Conservation (phyloP, 805 yeast genomes). For the Nakazawaea ishiwadae region DNA sequence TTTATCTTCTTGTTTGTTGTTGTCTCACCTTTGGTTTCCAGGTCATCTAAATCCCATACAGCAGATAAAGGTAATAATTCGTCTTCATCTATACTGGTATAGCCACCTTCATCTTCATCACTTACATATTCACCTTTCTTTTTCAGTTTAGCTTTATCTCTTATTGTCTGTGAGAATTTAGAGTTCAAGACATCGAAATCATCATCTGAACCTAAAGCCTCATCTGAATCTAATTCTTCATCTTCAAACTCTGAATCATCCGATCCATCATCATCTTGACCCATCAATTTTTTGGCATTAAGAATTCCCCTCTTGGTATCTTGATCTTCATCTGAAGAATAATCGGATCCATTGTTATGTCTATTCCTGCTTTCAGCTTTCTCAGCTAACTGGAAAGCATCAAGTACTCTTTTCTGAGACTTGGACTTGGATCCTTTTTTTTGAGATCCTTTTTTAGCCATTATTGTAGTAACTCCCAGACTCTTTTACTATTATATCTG, state of each 20-base stretch:
- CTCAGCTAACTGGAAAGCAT: slow-evolving; percentile 26
- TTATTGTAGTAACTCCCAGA: no score
- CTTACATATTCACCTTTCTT: slow-evolving; percentile 31
- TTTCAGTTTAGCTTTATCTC: slow-evolving; percentile 44
- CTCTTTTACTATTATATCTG: no score
- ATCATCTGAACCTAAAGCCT: slow-evolving; percentile 80
- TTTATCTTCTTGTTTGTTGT: slow-evolving; percentile 20
- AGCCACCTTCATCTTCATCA: slow-evolving; percentile 55
- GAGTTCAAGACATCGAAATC: slow-evolving; percentile 58
- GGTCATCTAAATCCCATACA: slow-evolving; percentile 82
- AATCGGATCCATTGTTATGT: slow-evolving; percentile 13
- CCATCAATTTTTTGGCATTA: slow-evolving; percentile 28
- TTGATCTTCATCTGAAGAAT: slow-evolving; percentile 14
- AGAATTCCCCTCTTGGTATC: slow-evolving; percentile 24
- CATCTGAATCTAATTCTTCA: slow-evolving; percentile 59
- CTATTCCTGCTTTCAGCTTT: slow-evolving; percentile 13
- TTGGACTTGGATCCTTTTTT: slow-evolving; percentile 13
- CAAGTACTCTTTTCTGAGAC: slow-evolving; percentile 18
- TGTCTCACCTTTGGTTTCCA: slow-evolving; percentile 25
- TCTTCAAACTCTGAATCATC: slow-evolving; percentile 28
- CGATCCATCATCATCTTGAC: slow-evolving; percentile 22
- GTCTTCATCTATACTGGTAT: slow-evolving; percentile 70
- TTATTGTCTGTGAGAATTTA: slow-evolving; percentile 62
- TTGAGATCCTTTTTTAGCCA: slow-evolving; percentile 11
- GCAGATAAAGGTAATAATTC: slow-evolving; percentile 77